Conservation (phyloP, 805 yeast genomes). For the Lipomyces orientalis region DNA sequence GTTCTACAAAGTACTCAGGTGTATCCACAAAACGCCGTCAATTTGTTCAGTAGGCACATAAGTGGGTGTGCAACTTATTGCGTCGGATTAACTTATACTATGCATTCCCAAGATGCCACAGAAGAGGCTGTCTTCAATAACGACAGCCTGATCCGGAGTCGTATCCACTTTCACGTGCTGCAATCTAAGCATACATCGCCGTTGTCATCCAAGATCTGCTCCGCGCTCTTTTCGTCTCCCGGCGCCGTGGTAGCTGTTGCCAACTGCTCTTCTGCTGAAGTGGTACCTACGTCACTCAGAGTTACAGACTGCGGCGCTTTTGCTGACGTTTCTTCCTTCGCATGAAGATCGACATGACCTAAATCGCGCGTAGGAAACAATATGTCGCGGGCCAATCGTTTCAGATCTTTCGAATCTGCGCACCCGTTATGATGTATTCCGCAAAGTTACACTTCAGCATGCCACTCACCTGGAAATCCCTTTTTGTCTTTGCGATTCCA, state of each 20-base stretch:
- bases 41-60: neutral
- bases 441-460: neutral
- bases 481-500: conserved; percentile 69
- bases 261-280: neutral
- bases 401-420: conserved; percentile 72
- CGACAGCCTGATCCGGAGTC: too few species aligned
- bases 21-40: too few species aligned
- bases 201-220: conserved; percentile 8
- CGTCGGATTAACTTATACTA: neutral
- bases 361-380: conserved; percentile 60
- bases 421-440: neutral
- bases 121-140: neutral
- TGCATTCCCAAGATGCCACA: neutral
- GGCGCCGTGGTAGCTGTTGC: neutral
- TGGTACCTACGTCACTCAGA: neutral
- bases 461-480: conserved; percentile 68
- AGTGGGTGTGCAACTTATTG: neutral
- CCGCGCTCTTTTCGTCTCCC: neutral
- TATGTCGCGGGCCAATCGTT: conserved; percentile 65
- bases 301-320: neutral
- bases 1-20: too few species aligned
- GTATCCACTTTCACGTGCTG: neutral
- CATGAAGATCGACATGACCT: conserved; percentile 66
- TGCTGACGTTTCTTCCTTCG: neutral
- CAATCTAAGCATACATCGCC: conserved; percentile 22